A percentile compares a stretch with the other conserved stretches of the same genome.
These are phyloP conservation scores for Marasmius oreades DNA, from an alignment of 1,284 basidiomycete genomes.

Conservation along the genomic window DNA sequence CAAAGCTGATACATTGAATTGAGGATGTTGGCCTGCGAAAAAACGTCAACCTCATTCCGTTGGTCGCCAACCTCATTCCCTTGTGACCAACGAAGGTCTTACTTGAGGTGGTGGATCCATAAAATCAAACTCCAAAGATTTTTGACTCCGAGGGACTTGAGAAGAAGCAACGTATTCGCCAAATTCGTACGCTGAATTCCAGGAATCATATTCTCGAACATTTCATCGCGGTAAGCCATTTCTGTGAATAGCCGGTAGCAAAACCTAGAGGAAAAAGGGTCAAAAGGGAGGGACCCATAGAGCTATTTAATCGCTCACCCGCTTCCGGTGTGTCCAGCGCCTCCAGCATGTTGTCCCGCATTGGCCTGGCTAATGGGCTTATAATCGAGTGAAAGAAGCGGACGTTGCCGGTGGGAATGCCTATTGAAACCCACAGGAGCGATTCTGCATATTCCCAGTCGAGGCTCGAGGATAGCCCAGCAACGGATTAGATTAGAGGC, in stretches of 20 bases:
- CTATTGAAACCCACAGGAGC: too few species aligned
- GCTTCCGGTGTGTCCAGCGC: conserved; percentile 93
- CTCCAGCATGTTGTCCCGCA: conserved; percentile 91
- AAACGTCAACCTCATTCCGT: conserved; percentile 26
- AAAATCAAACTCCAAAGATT: conserved; percentile 98
- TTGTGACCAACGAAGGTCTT: too few species aligned
- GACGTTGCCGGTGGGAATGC: too few species aligned
- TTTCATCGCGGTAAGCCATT: conserved; percentile 84
- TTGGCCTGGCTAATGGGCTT: conserved; percentile 99
- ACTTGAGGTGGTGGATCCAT: conserved; percentile 97
- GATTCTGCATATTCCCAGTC: too few species aligned
- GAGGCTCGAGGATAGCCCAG: too few species aligned
- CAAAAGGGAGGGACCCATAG: conserved; percentile 5
- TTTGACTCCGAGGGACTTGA: conserved; percentile 96
- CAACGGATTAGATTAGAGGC: too few species aligned
- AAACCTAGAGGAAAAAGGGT: conserved; percentile 47
- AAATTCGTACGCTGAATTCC: conserved; percentile 98
- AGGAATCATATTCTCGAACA: conserved; percentile 93
- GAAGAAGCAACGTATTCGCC: conserved; percentile 91
- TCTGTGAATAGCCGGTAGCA: conserved; percentile 92
- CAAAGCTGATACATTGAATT: conserved; percentile 99
- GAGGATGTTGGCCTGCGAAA: conserved; percentile 79
- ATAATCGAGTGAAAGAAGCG: too few species aligned
- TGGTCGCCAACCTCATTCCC: too few species aligned
- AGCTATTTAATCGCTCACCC: conserved; percentile 51